Evolutionary conservation across 495 filamentous ascomycete species (phyloP).

Genomic region (Trichoderma parareesei): DNA sequence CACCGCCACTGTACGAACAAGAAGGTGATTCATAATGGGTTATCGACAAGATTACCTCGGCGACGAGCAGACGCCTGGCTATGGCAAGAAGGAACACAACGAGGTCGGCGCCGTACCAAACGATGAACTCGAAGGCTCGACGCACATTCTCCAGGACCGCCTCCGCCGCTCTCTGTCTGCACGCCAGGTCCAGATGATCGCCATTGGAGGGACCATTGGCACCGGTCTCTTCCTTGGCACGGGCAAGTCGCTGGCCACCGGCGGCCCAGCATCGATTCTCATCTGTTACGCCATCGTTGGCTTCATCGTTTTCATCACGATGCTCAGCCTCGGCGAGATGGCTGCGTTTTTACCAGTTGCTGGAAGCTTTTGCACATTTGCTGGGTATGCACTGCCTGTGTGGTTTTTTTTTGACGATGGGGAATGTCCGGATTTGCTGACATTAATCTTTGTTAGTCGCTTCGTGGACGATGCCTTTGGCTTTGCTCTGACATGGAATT

Average conservation of each 20-base stretch:
- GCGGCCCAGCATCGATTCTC: slow-evolving; percentile 50
- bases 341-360: slow-evolving; percentile 60
- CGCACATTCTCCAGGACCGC: slow-evolving; percentile 3
- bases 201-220: slow-evolving; percentile 56
- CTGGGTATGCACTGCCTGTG: neutral
- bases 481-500: slow-evolving; percentile 59
- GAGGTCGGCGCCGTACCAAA: neutral
- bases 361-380: slow-evolving; percentile 40
- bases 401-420: neutral
- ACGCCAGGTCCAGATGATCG: slow-evolving; percentile 71
- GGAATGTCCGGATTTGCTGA: slow-evolving; percentile 28
- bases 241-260: slow-evolving; percentile 37
- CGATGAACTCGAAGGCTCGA: slow-evolving; percentile 3
- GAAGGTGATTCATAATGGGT: neutral
- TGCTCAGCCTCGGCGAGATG: slow-evolving; percentile 58
- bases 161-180: neutral
- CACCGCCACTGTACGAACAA: neutral
- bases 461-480: slow-evolving; percentile 50
- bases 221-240: slow-evolving; percentile 50
- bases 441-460: neutral
- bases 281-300: slow-evolving; percentile 45
- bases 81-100: neutral
- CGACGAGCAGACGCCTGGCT: neutral
- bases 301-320: slow-evolving; percentile 37
- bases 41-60: neutral